Evolutionary conservation across 2,329 filamentous ascomycete species (phyloP).

Genomic region (Pseudogymnoascus sp.): DNA sequence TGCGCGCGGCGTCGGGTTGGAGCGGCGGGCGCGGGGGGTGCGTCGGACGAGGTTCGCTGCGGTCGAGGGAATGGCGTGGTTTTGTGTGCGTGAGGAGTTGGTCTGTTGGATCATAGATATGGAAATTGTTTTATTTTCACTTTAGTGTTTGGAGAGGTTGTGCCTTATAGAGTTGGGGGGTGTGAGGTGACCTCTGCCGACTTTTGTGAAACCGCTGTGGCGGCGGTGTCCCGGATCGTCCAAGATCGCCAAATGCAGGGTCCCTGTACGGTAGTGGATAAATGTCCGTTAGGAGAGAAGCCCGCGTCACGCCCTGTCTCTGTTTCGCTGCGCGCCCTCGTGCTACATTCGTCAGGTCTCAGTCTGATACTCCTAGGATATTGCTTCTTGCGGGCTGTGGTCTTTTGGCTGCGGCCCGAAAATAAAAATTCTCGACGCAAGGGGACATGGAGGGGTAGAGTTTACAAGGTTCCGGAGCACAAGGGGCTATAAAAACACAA

Average conservation of each 20-base stretch:
- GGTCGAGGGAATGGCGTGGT: not conserved
- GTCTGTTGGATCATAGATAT: not conserved
- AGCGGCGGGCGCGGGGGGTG: not conserved
- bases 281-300: not conserved
- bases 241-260: not conserved
- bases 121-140: not conserved
- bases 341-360: constrained; percentile 5
- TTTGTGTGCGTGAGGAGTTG: not conserved
- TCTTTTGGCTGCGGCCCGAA: not conserved
- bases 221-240: not conserved
- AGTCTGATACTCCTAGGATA: not conserved
- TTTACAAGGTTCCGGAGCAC: not conserved
- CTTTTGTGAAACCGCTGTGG: constrained; percentile 2
- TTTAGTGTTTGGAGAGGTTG: not conserved
- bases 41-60: not conserved
- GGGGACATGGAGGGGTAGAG: not conserved
- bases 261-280: constrained; percentile 4
- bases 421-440: not conserved
- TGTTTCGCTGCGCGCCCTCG: not conserved
- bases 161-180: not conserved
- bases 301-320: not conserved
- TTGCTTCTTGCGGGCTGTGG: not conserved
- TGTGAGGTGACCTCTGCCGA: not conserved
- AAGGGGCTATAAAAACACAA: not conserved
- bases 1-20: constrained; percentile 18